Conservation (phyloP, 169 alveolate genomes). For the Eimeria sp. region DNA sequence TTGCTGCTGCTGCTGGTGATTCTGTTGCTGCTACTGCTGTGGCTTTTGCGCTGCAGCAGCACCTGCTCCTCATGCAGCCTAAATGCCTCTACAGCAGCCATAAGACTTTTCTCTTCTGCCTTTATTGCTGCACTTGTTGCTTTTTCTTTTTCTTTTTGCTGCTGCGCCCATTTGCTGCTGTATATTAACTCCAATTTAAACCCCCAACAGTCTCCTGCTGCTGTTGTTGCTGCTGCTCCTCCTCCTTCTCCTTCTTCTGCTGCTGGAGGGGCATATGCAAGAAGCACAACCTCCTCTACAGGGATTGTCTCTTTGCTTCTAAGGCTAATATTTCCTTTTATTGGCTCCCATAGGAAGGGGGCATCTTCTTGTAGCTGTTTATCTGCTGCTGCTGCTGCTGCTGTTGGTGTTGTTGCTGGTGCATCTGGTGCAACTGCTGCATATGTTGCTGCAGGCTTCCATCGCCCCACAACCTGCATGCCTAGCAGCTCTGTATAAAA, state of each 20-base stretch:
- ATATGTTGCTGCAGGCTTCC: neutral
- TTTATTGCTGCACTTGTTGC: constrained; percentile 12
- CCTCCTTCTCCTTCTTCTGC: neutral
- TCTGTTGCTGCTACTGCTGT: constrained; percentile 26
- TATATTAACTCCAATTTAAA: constrained; percentile 45
- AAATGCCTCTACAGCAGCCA: constrained; percentile 38
- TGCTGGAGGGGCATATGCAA: neutral
- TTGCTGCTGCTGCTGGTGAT: constrained; percentile 53
- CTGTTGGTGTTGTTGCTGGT: neutral
- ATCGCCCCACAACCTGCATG: constrained; percentile 61
- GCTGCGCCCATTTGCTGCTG: constrained; percentile 63
- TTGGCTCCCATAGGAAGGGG: constrained; percentile 43
- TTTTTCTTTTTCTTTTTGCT: neutral
- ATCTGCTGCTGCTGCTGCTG: too few species aligned
- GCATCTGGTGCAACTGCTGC: neutral
- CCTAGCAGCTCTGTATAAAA: constrained; percentile 67
- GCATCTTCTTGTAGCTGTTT: neutral
- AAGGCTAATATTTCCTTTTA: neutral
- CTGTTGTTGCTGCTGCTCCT: neutral
- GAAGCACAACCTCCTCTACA: constrained; percentile 5
- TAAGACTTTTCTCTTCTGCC: neutral
- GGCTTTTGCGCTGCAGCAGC: neutral
- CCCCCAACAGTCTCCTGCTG: neutral
- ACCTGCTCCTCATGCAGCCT: neutral
- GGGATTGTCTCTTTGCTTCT: neutral